Evolutionary conservation across 352 stramenopile species (phyloP), one percentile per base, ranked within the genome.

Genomic region (Pythium rishiriense): DNA sequence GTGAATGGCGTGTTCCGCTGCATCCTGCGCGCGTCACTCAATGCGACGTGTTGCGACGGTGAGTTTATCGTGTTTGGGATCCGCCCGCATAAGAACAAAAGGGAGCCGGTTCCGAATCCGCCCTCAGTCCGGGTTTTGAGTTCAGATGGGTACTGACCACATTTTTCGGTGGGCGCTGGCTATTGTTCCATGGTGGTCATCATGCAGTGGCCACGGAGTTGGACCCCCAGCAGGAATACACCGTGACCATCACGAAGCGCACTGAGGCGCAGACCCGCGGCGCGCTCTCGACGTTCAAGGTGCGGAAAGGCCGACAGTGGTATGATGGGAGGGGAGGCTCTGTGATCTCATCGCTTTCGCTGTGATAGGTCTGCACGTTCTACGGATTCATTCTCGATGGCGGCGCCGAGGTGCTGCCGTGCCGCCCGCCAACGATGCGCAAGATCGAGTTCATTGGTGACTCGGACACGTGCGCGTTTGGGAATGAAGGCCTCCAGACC

Each of bases 401-500:
- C 33, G 76, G 64, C 9, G 81, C 82, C 41, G 78, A 89, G 26
- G 75, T 90, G 43, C 48, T 95, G 29, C 78, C 82, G 10, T 66
- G 76, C 11, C 69, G 75, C 9, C 69, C 70, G 5, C 66, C 70
- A 11, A 52, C 68, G 4, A 49, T 55, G 19, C 85, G 77, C 41
- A 87, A 84, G 71, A 93, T 95, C 58, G 84, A 92, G 69, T 93
- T 92, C 64, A 90, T 94, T 61, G 87, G 87, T 37, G 87, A 93
- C 58, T 93, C 85, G 42, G 83, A 92, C 55, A 94, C 87, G 24
- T 92, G 85, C 60, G 87, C 80, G 5, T 92, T 93, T 41, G 85
- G 87, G n/a, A 95, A 95, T 48, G 87, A 95, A 63, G 85, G 87
- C 52, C 86, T 87, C 45, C 74, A 75, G 25, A 87, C 76, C 49